Evolutionary conservation across 2,329 filamentous ascomycete species (phyloP), one percentile per base, ranked within the genome.

Genomic region (Xylaria digitata): DNA sequence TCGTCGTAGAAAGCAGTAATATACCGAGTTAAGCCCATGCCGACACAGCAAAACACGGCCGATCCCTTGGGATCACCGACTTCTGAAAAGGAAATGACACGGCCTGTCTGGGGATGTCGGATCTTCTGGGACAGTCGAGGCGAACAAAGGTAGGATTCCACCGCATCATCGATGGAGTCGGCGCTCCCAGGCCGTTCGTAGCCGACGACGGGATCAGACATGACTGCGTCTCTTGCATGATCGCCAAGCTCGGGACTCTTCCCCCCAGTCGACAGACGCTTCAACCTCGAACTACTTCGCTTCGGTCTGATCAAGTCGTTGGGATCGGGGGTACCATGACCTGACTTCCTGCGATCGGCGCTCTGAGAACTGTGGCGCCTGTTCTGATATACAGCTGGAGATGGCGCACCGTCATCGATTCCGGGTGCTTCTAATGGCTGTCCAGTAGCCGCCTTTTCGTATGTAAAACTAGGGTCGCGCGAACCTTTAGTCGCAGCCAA

Each of bases 1-100:
- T 99, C 96, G 77, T 99, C 96, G 76, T 98, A 99, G 77, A 99
- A 99, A 0, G 94, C 94, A 67, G 93, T 97, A 66, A 99, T 92
- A 77, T 96, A 99, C 79, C 96, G 88, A 11, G 96, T 99, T 74
- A 99, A 80, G 0, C 96, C 96, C 96, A 99, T 99, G 21, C 96
- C 96, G 2, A 99, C 94, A 75, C 96, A 99, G 77, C 96, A 96
- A 73, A 99, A 94, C 1, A 99, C 93, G 2, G 94, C 95, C 71
- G 91, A 95, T 1, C 96, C 96, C 49, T 95, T 89, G 0, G 94
- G 90, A 77, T 98, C 94, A 15, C 96, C 96, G 2, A 99, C 96
- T 78, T 99, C 96, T 0, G 95, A 98, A 76, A 97, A 99, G 0
- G 94, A 96, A 71, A 99, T 97, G 2, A 91, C 85, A 17, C 96